A percentile compares a stretch with the other conserved stretches of the same genome.
These are phyloP conservation scores for Mycena rebaudengoi DNA, from an alignment of 768 basidiomycete genomes.

Conservation along the genomic window DNA sequence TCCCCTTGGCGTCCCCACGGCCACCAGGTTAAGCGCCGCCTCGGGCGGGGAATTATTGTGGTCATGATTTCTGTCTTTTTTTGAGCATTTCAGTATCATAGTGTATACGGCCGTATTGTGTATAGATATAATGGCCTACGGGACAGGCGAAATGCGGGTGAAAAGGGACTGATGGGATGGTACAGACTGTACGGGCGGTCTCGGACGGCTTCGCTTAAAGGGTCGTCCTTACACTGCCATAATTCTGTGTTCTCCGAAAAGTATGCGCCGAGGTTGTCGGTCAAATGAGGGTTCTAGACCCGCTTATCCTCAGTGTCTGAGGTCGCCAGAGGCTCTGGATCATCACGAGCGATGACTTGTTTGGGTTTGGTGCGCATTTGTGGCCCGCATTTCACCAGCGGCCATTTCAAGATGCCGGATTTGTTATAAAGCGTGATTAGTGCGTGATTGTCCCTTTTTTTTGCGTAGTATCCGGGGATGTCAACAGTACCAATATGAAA, in stretches of 20 bases:
- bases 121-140: too few species aligned
- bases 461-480: neutral
- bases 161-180: neutral
- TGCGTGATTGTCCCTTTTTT: neutral
- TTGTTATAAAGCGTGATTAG: neutral
- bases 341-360: too few species aligned
- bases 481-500: neutral
- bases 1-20: too few species aligned
- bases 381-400: neutral
- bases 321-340: too few species aligned
- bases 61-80: too few species aligned
- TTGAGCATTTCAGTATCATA: too few species aligned
- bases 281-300: neutral
- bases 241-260: neutral
- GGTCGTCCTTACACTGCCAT: neutral
- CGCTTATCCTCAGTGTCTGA: neutral
- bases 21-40: too few species aligned
- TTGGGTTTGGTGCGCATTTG: neutral
- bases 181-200: neutral
- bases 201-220: neutral
- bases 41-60: too few species aligned
- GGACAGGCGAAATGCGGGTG: neutral
- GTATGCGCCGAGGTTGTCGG: neutral
- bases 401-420: neutral
- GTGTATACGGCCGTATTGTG: too few species aligned